Evolutionary conservation across 352 stramenopile genomes (phyloP), one percentile per base, ranked within the genome.

Genomic region (Globisporangium nagaii): DNA sequence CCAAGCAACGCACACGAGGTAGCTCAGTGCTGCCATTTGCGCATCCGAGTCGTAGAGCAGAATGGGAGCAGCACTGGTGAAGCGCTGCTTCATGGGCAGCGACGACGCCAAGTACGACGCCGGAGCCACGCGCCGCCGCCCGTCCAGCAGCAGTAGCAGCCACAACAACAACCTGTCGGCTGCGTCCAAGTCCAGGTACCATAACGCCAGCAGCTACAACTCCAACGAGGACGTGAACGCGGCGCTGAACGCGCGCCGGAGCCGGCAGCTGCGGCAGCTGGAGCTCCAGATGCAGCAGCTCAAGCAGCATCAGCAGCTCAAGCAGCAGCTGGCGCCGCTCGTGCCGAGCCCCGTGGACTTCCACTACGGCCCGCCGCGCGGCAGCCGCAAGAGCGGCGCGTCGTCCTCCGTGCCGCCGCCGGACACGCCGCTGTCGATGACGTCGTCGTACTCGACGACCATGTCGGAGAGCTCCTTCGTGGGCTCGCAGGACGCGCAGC

Each of bases 381-480:
- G 25, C 34, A 43, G 31, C 25, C 43, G 27, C 43, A 50, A 50
- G 43, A 35, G 42, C 49, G 12, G 32, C 13, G 20, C 48, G 44
- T 28, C 54, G n/a, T n/a, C 19, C 17, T 32, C 10, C 22, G 24
- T 10, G 44, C 10, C 45, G n/a, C 25, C 22, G 25, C 30, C 40
- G 12, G n/a, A 34, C 12, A 60, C 54, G 28, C 47, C 55, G 39
- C 45, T 55, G 12, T 56, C 55, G 20, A 25, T 56, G 46, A 13
- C 56, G n/a, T 58, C 57, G 43, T 54, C 57, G 32, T 58, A 63
- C 42, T 63, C 57, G 49, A 53, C 49, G 13, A 62, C 62, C 5
- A 69, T 68, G 60, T 84, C 73, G 17, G 73, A 84, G 59, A 69
- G 62, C 52, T 80, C 70, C 11, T 84, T 80, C 48, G 60, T 54